Conservation (phyloP, 169 alveolate species). For the Miamiensis avidus region DNA sequence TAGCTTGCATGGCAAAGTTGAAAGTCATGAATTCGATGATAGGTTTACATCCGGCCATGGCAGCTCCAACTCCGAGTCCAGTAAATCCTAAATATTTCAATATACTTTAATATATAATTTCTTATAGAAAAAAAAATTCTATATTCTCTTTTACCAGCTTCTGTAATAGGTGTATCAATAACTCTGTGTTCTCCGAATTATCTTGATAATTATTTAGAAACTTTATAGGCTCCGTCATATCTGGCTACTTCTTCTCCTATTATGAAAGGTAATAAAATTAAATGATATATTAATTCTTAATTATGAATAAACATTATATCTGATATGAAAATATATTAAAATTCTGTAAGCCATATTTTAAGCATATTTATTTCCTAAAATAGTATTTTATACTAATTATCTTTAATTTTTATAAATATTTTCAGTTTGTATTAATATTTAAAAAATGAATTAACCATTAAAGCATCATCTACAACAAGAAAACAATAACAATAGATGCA, state of each 20-base stretch:
- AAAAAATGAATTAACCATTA: too few species aligned
- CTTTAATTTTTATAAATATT: neutral
- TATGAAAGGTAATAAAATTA: too few species aligned
- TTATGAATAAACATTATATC: too few species aligned
- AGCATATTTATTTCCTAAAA: too few species aligned
- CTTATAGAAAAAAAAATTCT: too few species aligned
- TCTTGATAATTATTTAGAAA: constrained; percentile 87
- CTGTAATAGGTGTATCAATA: constrained; percentile 94
- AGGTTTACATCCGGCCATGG: constrained; percentile 86
- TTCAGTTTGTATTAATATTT: neutral
- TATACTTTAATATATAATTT: too few species aligned
- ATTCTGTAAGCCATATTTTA: too few species aligned
- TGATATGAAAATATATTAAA: too few species aligned
- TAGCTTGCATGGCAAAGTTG: constrained; percentile 90
- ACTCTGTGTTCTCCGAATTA: constrained; percentile 84
- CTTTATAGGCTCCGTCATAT: constrained; percentile 93
- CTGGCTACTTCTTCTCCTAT: constrained; percentile 94
- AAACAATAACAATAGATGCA: neutral
- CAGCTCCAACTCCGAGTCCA: constrained; percentile 77
- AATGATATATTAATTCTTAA: too few species aligned
- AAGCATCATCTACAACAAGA: neutral
- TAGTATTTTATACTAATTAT: too few species aligned
- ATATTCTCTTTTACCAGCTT: constrained; percentile 85
- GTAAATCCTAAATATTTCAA: too few species aligned
- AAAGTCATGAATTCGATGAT: constrained; percentile 92